Evolutionary conservation across 148 eudicot species (phyloP).

Genomic region (Cornus suecica): DNA sequence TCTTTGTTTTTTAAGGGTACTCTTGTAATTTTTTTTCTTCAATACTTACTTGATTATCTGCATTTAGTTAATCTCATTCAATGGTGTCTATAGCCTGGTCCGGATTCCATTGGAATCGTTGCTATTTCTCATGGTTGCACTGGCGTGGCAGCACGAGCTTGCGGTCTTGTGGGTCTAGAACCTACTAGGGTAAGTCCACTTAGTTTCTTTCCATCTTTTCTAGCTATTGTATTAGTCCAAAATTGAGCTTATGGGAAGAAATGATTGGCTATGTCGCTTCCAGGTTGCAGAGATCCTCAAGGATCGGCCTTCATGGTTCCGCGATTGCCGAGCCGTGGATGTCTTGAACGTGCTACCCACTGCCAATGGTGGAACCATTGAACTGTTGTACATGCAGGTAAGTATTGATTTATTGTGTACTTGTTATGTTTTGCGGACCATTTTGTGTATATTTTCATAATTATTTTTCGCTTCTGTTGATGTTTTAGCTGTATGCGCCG

Average conservation of each 20-base stretch:
- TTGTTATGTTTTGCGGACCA: background rate
- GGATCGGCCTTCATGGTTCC: slow-evolving; percentile 98
- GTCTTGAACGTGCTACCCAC: slow-evolving; percentile 95
- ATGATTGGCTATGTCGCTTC: slow-evolving; percentile 5
- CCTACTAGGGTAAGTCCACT: slow-evolving; percentile 79
- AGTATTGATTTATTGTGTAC: background rate
- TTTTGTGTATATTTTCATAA: background rate
- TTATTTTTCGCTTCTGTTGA: background rate
- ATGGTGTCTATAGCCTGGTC: slow-evolving; percentile 81
- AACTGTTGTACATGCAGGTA: slow-evolving; percentile 99
- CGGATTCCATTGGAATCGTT: slow-evolving; percentile 99
- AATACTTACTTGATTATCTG: background rate
- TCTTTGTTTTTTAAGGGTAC: too few species aligned
- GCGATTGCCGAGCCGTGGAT: slow-evolving; percentile 99
- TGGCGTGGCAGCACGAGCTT: slow-evolving; percentile 99
- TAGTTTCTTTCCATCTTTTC: background rate
- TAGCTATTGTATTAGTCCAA: background rate
- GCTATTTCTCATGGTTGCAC: slow-evolving; percentile 99
- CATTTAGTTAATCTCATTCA: background rate
- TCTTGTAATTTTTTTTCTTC: background rate
- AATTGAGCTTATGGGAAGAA: background rate
- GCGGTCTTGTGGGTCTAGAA: slow-evolving; percentile 97
- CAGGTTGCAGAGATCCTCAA: slow-evolving; percentile 99
- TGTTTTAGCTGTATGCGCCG: slow-evolving; percentile 84
- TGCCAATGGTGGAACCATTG: slow-evolving; percentile 98